A percentile compares a stretch with the other conserved stretches of the same genome.
Evolutionary conservation across 208 protist species (phyloP).

Genomic region (Acanthamoeba lenticulata): DNA sequence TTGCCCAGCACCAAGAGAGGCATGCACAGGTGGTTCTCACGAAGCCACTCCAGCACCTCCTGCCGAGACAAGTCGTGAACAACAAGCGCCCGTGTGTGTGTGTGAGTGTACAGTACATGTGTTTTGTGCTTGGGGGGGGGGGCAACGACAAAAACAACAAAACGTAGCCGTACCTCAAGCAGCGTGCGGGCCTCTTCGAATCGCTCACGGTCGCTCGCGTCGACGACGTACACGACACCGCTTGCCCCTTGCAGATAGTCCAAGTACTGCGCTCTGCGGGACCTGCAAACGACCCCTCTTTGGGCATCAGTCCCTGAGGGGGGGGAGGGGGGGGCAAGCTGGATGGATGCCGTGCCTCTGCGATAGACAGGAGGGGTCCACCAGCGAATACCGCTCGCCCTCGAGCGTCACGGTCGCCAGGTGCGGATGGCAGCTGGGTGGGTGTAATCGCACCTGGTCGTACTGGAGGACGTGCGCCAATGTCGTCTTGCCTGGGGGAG

Average conservation of each 20-base stretch:
- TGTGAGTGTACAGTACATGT: not conserved
- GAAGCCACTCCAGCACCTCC: not conserved
- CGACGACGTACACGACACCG: not conserved
- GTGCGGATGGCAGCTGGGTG: not conserved
- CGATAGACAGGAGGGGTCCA: not conserved
- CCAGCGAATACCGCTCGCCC: not conserved
- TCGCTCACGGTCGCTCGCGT: not conserved
- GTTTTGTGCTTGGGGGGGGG: too few relatives aligned
- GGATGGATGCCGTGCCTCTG: too few relatives aligned
- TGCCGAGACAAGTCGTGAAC: not conserved
- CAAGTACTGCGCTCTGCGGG: not conserved
- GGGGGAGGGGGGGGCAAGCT: not conserved
- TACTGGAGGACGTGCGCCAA: not conserved
- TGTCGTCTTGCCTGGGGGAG: not conserved
- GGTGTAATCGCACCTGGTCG: not conserved
- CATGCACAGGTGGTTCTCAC: not conserved
- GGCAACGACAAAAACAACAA: not conserved
- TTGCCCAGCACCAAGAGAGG: not conserved
- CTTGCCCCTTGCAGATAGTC: not conserved
- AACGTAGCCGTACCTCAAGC: too few relatives aligned
- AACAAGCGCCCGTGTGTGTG: not conserved
- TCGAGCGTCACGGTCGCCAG: not conserved
- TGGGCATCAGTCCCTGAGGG: too few relatives aligned
- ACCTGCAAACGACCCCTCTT: too few relatives aligned
- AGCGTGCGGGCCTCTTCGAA: not conserved